These are phyloP conservation scores for Alternaria conjuncta DNA, from an alignment of 2,329 filamentous ascomycete genomes.

Conservation along the genomic window DNA sequence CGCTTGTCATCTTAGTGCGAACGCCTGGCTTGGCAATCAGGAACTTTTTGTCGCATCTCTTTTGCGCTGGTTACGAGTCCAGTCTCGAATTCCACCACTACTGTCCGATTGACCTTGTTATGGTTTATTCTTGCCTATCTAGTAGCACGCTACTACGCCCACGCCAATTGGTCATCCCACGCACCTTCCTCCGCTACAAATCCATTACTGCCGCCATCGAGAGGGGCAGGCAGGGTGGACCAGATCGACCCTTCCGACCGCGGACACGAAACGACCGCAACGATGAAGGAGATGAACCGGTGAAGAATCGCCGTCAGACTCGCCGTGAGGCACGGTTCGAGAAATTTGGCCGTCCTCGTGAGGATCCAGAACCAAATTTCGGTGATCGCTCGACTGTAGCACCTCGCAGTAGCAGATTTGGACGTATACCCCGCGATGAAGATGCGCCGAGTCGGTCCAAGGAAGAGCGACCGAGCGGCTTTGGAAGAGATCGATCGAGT, in stretches of 20 bases:
- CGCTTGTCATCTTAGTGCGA: conserved; percentile 6
- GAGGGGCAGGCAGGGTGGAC: conserved; percentile 27
- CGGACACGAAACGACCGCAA: conserved; percentile 10
- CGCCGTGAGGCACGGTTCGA: conserved; percentile 10
- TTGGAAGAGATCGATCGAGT: neutral
- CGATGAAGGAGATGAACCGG: neutral
- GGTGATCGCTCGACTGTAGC: neutral
- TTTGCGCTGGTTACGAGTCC: neutral
- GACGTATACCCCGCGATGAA: conserved; percentile 6
- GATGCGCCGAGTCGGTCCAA: conserved; percentile 1
- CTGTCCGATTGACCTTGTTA: conserved; percentile 14
- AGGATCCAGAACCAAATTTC: neutral
- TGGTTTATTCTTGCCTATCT: conserved; percentile 26
- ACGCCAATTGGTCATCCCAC: conserved; percentile 18
- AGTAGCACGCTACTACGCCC: conserved; percentile 25
- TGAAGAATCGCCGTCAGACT: conserved; percentile 4
- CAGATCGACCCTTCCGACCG: conserved; percentile 14
- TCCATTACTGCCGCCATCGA: conserved; percentile 44
- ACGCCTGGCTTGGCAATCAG: conserved; percentile 5
- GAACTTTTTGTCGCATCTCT: conserved; percentile 10
- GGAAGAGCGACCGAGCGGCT: neutral
- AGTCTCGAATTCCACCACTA: neutral
- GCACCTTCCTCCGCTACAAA: conserved; percentile 35
- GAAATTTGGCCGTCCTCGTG: conserved; percentile 10
- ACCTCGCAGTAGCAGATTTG: conserved; percentile 11